Conservation (phyloP, 2,329 filamentous ascomycete genomes). For the Aspergillus tamarii region DNA sequence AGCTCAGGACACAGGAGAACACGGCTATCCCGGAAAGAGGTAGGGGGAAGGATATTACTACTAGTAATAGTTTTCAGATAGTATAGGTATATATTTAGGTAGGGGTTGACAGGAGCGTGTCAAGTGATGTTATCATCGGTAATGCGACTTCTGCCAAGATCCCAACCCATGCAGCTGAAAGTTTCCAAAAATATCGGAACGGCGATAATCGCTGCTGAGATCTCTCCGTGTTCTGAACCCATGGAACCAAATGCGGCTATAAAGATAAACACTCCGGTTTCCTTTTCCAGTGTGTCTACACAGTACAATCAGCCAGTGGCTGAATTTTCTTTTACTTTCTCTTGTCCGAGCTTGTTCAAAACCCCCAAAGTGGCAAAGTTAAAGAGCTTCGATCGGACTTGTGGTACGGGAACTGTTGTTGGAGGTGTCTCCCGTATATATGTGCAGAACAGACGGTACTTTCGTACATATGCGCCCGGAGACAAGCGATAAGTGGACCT, state of each 20-base stretch:
- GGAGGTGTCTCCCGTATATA: too few species aligned
- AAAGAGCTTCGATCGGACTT: background rate
- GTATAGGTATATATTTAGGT: background rate
- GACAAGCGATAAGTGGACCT: constrained; percentile 1
- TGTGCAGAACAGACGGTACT: background rate
- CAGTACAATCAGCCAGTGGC: background rate
- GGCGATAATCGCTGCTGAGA: constrained; percentile 3
- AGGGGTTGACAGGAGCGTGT: background rate
- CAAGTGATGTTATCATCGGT: background rate
- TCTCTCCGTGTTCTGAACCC: background rate
- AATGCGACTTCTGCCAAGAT: background rate
- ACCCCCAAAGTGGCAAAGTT: background rate
- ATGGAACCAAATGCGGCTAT: background rate
- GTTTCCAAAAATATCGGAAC: constrained; percentile 3
- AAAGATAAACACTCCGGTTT: background rate
- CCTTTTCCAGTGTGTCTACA: background rate
- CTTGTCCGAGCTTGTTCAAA: background rate
- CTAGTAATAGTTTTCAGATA: background rate
- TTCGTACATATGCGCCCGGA: background rate
- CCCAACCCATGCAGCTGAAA: background rate
- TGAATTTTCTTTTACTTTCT: background rate
- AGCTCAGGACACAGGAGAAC: background rate
- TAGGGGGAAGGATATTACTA: background rate
- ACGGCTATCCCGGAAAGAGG: background rate
- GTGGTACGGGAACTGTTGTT: background rate